Conservation (phyloP, 139 green algal species). For the Mychonastes homosphaera region DNA sequence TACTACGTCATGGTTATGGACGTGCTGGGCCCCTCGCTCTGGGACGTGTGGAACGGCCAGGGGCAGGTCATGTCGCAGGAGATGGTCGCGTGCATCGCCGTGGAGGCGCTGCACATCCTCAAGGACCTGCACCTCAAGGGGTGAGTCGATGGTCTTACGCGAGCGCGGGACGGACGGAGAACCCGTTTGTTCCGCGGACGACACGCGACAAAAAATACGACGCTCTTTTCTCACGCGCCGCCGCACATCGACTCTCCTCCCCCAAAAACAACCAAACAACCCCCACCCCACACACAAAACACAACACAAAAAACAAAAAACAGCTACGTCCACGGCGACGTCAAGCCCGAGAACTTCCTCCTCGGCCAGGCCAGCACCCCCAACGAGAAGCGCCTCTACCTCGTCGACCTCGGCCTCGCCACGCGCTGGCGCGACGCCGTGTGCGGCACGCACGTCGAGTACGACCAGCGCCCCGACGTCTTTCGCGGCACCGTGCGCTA, state of each 20-base stretch:
- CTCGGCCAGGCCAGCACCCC: slow-evolving; percentile 66
- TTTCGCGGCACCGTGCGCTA: slow-evolving; percentile 97
- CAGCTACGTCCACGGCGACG: slow-evolving; percentile 96
- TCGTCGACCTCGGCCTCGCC: slow-evolving; percentile 92
- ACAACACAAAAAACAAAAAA: not conserved
- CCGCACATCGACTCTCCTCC: no score
- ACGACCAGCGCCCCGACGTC: slow-evolving; percentile 97
- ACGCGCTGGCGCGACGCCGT: slow-evolving; percentile 81
- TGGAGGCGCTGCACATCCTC: slow-evolving; percentile 93
- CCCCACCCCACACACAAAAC: not conserved
- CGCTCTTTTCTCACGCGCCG: no score
- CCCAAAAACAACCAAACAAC: not conserved
- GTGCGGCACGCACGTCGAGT: slow-evolving; percentile 90
- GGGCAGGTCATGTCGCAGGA: slow-evolving; percentile 93
- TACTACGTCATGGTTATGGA: slow-evolving; percentile 99
- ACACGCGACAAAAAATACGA: no score
- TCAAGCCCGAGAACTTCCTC: slow-evolving; percentile 99
- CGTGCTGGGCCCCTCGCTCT: slow-evolving; percentile 91
- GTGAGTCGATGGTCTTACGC: slow-evolving; percentile 30
- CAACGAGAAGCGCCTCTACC: slow-evolving; percentile 91
- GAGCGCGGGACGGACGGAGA: no score
- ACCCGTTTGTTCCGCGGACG: no score
- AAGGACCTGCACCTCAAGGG: slow-evolving; percentile 92
- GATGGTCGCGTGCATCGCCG: slow-evolving; percentile 98
- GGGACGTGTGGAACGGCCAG: slow-evolving; percentile 94